Percentiles rank a stretch among this genome's conserved stretches.
phyloP scores from a whole-genome alignment of 1,284 basidiomycete genomes.

The Psilocybe mexicana region DNA sequence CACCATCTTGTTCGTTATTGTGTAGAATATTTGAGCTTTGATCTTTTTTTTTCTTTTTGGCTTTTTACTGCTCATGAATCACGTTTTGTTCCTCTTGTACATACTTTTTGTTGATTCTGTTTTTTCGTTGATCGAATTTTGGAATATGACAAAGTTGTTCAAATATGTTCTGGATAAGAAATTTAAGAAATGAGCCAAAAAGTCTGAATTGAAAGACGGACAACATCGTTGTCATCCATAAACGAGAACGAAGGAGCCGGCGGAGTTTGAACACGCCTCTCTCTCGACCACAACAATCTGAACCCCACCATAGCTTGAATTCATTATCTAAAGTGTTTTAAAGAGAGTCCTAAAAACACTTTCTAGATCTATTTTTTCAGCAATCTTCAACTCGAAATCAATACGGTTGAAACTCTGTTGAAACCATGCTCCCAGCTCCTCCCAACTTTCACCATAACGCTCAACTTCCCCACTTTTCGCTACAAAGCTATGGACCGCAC shows the following conservation, averaged over 20 bases:
- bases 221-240: too few species aligned
- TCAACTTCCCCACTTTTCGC: slow-evolving; percentile 9
- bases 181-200: too few species aligned
- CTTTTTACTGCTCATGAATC: background rate
- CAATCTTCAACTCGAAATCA: background rate
- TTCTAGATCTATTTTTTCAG: background rate
- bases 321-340: background rate
- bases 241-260: too few species aligned
- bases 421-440: slow-evolving; percentile 15
- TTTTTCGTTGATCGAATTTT: slow-evolving; percentile 8
- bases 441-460: slow-evolving; percentile 11
- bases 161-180: background rate
- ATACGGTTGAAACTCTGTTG: background rate
- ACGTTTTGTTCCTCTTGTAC: background rate
- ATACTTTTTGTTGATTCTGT: background rate
- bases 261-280: too few species aligned
- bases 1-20: slow-evolving; percentile 2
- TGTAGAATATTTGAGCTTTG: slow-evolving; percentile 7
- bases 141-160: background rate
- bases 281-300: too few species aligned
- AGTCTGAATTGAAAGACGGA: too few species aligned
- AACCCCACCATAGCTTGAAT: too few species aligned
- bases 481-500: slow-evolving; percentile 8
- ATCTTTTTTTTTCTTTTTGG: background rate
- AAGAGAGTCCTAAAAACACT: slow-evolving; percentile 11